Base-by-base conservation (phyloP, 192 early-diverging fungal species). In the Backusella psychrophila region DNA sequence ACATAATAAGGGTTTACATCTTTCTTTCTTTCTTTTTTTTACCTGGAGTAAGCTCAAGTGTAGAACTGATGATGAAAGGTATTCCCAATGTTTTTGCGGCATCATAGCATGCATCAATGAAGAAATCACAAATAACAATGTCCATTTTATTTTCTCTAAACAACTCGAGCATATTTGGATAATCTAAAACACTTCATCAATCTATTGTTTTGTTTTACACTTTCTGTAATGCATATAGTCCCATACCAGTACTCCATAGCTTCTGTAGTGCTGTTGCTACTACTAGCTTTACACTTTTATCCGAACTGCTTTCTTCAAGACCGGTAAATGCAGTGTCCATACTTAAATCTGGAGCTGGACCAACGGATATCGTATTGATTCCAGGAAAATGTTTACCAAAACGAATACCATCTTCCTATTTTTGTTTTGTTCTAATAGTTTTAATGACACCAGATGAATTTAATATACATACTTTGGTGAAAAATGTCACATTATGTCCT, bases 51-150 rank as follows among this genome's bases (percentile, higher is more conserved):
- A 71, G 2, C 6, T 63, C 68, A 4, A 74, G 8, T 17, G 72
- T 66, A 2, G 80, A 77, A 6, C 75, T 81, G 3, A 81, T 19
- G 3, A 77, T 66, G 35, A 71, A 81, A 19, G 80, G 80, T 15
- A 81, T 72, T 31, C 53, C 41, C 4, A 31, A 3, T 23, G 42
- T 38, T 23, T 23, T 56, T 6, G 80, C 80, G 1, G 72, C 75
- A 26, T 70, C 72, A 0, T 49, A 35, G 49, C 80, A 81, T 14
- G 52, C 34, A 15, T 73, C 66, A 9, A 63, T 67, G 41, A 81
- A 73, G 38, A 53, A 35, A 35, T 80, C 79, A 26, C 79, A 80
- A 17, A 80, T 44, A 12, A 69, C 49, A 9, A 69, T 19, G 11
- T 69, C 67, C 8, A 69, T 38, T 23, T 69, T 19, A 41, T 39